Conservation (phyloP, 2,329 filamentous ascomycete genomes). For the Penicillium sp. region DNA sequence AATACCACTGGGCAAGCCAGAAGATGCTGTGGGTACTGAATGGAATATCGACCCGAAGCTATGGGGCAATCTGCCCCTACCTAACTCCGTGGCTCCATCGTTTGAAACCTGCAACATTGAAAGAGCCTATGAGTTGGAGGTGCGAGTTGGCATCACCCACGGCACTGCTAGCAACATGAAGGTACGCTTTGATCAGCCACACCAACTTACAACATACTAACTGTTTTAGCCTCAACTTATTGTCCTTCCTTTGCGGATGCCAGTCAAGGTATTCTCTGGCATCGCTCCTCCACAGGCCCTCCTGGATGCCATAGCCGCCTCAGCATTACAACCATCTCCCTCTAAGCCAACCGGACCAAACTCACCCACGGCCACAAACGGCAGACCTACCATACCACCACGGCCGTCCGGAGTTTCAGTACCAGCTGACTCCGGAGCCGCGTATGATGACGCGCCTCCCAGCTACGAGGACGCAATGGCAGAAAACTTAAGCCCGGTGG, state of each 20-base stretch:
- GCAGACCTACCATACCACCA: slow-evolving; percentile 43
- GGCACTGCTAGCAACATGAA: slow-evolving; percentile 57
- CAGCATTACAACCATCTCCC: slow-evolving; percentile 24
- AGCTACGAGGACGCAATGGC: slow-evolving; percentile 94
- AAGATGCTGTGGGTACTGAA: slow-evolving; percentile 63
- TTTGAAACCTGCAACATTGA: slow-evolving; percentile 88
- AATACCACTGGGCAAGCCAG: slow-evolving; percentile 63
- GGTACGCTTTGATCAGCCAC: slow-evolving; percentile 37
- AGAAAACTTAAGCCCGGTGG: slow-evolving; percentile 69
- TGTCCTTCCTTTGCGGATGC: slow-evolving; percentile 74
- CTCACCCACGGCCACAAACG: slow-evolving; percentile 4
- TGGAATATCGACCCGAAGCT: slow-evolving; percentile 65
- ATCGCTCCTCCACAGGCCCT: slow-evolving; percentile 77
- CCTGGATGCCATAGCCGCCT: slow-evolving; percentile 60
- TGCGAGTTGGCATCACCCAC: slow-evolving; percentile 75
- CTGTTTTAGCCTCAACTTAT: slow-evolving; percentile 65
- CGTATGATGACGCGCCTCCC: slow-evolving; percentile 74
- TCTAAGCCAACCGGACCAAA: slow-evolving; percentile 12
- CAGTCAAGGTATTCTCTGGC: slow-evolving; percentile 80
- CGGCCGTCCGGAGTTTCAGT: slow-evolving; percentile 31
- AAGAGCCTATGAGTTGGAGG: slow-evolving; percentile 77
- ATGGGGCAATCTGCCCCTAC: slow-evolving; percentile 71
- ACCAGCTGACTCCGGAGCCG: slow-evolving; percentile 23
- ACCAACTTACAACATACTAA: slow-evolving; percentile 4
- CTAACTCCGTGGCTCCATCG: slow-evolving; percentile 80